Evolutionary conservation across 208 protist genomes (phyloP).

Genomic region (Phytomonas sp.): DNA sequence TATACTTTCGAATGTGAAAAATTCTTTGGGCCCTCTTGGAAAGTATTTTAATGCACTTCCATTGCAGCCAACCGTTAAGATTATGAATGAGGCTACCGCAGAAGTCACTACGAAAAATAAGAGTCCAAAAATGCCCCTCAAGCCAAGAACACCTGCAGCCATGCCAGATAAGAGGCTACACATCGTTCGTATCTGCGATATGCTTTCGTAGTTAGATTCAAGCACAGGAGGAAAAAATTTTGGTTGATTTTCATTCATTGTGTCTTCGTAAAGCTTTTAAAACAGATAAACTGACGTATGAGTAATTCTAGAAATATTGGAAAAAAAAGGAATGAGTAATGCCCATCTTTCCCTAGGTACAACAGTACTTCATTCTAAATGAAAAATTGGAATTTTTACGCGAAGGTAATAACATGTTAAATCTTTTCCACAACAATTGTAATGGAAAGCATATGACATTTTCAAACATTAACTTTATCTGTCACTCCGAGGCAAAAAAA

Average conservation of each 20-base stretch:
- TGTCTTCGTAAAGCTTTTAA: constrained; percentile 1
- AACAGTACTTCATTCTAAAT: background rate
- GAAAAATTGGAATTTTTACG: background rate
- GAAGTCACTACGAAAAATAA: constrained; percentile 61
- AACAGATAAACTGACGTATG: background rate
- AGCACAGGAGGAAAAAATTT: constrained; percentile 15
- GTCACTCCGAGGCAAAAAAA: background rate
- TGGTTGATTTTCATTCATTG: constrained; percentile 25
- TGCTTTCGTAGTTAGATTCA: constrained; percentile 46
- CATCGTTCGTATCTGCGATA: constrained; percentile 67
- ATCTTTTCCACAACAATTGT: constrained; percentile 7
- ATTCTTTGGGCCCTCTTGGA: constrained; percentile 46
- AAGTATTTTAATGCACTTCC: constrained; percentile 64
- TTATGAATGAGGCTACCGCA: constrained; percentile 47
- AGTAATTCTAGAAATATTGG: constrained; percentile 2
- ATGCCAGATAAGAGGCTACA: constrained; percentile 63
- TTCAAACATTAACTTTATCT: background rate
- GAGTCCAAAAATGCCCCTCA: constrained; percentile 58
- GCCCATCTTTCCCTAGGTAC: background rate
- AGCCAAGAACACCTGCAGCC: constrained; percentile 61
- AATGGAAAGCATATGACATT: background rate
- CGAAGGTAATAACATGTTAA: background rate
- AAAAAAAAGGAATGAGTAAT: background rate
- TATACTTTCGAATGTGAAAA: constrained; percentile 63
- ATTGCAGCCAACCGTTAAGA: constrained; percentile 39